Percentiles rank a stretch among this genome's conserved stretches.
Evolutionary conservation across 2,329 filamentous ascomycete genomes (phyloP).

Genomic region (Penicillium sp.): DNA sequence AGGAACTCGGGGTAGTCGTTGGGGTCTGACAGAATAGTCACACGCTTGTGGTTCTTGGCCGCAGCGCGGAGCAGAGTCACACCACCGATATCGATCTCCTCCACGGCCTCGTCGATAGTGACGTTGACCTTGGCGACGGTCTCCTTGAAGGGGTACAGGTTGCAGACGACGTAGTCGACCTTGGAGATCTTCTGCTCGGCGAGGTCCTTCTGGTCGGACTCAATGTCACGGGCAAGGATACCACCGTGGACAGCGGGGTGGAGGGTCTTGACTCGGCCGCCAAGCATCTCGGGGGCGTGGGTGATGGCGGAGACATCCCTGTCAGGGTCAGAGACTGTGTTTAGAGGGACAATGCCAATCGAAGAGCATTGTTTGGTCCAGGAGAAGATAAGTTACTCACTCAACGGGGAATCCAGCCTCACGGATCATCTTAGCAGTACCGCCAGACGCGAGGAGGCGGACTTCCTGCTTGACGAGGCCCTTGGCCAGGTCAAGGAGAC

Average conservation of each 20-base stretch:
- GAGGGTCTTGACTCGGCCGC: slow-evolving; percentile 89
- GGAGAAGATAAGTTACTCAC: slow-evolving; percentile 54
- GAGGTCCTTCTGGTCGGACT: slow-evolving; percentile 94
- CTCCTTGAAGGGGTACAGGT: slow-evolving; percentile 98
- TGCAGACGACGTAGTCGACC: slow-evolving; percentile 96
- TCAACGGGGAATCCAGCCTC: slow-evolving; percentile 95
- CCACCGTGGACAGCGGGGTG: slow-evolving; percentile 84
- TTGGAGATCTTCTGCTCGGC: slow-evolving; percentile 93
- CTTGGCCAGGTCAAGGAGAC: slow-evolving; percentile 87
- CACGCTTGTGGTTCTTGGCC: slow-evolving; percentile 95
- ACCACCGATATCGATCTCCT: slow-evolving; percentile 98
- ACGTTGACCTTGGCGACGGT: slow-evolving; percentile 97
- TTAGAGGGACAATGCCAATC: not conserved
- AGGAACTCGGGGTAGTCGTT: slow-evolving; percentile 93
- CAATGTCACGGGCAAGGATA: slow-evolving; percentile 91
- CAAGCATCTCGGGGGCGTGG: slow-evolving; percentile 94
- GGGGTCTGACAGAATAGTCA: slow-evolving; percentile 94
- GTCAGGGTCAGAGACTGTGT: slow-evolving; percentile 2
- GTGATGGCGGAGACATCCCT: slow-evolving; percentile 98
- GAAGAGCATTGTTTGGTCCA: not conserved
- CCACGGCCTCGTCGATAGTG: slow-evolving; percentile 92
- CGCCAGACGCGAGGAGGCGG: slow-evolving; percentile 89
- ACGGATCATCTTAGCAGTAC: slow-evolving; percentile 93
- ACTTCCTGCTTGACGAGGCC: slow-evolving; percentile 87
- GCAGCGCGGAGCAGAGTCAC: slow-evolving; percentile 95